Evolutionary conservation across 2,329 filamentous ascomycete species (phyloP), one percentile per base, ranked within the genome.

Genomic region (Aspergillus phoenicis): DNA sequence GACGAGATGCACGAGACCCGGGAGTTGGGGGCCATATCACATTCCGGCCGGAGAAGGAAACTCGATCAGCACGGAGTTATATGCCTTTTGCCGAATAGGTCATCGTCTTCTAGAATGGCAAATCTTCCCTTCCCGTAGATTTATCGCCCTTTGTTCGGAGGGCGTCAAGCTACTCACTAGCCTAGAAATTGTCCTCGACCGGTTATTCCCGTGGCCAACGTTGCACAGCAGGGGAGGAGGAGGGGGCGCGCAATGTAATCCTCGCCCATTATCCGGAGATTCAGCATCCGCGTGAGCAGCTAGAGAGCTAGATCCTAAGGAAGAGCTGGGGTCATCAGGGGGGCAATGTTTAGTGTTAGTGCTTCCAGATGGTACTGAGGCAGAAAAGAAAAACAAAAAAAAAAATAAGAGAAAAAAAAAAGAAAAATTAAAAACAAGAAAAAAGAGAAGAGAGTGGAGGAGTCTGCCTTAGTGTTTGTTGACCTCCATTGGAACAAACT

Each of bases 151-250:
- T 55, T 55, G 53, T 56, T 45, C 39, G 24, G 53, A 36, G n/a
- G 17, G 53, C 26, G 20, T 33, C 53, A 33, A 47, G 43, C 39
- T 45, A 56, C 30, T 56, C 26, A 28, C 11, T 47, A 30, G 47
- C 26, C 13, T n/a, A n/a, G 17, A 47, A 56, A 11, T 26, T n/a
- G 39, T 43, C 39, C 39, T 38, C 39, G 53, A 47, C 39, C 53
- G 53, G 53, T 56, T 45, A 36, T 47, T 47, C 53, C 53, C 53
- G 53, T 41, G 17, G 53, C 6, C 24, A 20, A 56, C 26, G 53
- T 56, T 45, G 39, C 53, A 56, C 53, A 45, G 26, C 53, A 56
- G 53, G 28, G 24, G 28, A n/a, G 53, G 28, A 2, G 26, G 15
- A 5, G 5, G 33, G 33, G 33, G 33, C 10, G 33, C 11, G 33